Evolutionary conservation across 78 protist species (phyloP), one percentile per base, ranked within the genome.

Genomic region (Thecamonas trahens): DNA sequence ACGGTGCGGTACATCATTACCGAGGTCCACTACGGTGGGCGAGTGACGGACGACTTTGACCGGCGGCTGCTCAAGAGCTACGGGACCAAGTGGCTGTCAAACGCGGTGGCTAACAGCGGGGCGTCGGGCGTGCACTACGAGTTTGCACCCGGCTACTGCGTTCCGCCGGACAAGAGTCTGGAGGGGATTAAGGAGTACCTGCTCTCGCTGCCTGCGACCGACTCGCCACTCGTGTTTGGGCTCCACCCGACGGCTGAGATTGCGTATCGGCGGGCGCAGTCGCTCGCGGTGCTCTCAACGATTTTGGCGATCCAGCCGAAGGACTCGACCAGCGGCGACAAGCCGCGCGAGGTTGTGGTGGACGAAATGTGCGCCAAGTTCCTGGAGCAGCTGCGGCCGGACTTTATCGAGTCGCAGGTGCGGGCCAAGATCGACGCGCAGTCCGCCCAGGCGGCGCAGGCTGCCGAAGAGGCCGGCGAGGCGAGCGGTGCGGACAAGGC

Each of bases 1-100:
- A 84, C 90, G 1, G 79, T 93, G 42, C 63, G 83, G 32, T 93
- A 89, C 79, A 84, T 89, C 91, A 39, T 93, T n/a, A 47, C 82
- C 45, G 95, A 93, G 57, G 86, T 85, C 34, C 86, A 82, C 57
- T 93, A 93, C 78, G 97, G 97, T 3, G 97, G 97, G 11, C 73
- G 89, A n/a, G 84, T 93, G 74, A 87, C 94, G 13, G 94, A 89
- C 65, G 85, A 86, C 59, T 67, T 22, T 44, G 97, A 93, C 63
- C 69, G 80, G 32, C 50, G 65, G 14, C 75, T 84, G 42, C 67
- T 86, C 59, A 77, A 61, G 59, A 70, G 91, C 6, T 78, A 50
- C 61, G 85, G 87, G 4, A 47, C 63, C 40, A 1, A 9, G 54
- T 80, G 71, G 50, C 3, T 37, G 14, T 3, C 1, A 47, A 72